Evolutionary conservation across 768 basidiomycete species (phyloP).

Genomic region (Pleurotus ostreatus): DNA sequence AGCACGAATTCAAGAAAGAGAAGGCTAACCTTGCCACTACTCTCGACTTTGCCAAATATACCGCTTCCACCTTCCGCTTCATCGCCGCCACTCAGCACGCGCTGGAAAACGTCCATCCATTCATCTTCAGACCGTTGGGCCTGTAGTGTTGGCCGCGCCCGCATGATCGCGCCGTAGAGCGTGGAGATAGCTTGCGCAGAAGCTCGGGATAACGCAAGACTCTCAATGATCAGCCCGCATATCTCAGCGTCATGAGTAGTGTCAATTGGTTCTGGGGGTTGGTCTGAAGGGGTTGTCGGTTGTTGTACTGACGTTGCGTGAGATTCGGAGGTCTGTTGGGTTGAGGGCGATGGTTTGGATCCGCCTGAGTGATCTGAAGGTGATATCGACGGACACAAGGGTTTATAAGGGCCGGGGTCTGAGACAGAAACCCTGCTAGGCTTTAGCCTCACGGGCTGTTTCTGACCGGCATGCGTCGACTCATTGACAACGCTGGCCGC

Average conservation of each 20-base stretch:
- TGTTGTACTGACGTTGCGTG: conserved; percentile 1
- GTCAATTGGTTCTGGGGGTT: conserved; percentile 1
- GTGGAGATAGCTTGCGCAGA: conserved; percentile 56
- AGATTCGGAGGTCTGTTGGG: not conserved
- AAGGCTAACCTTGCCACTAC: conserved; percentile 50
- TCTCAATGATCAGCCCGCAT: conserved; percentile 66
- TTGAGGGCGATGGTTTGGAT: not conserved
- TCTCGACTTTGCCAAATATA: conserved; percentile 71
- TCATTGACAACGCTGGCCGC: not conserved
- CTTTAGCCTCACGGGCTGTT: not conserved
- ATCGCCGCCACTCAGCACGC: conserved; percentile 43
- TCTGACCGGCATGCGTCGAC: not conserved
- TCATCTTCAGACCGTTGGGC: conserved; percentile 34
- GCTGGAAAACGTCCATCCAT: conserved; percentile 47
- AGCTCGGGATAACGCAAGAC: conserved; percentile 67
- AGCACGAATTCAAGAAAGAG: not conserved
- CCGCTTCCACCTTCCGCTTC: conserved; percentile 42
- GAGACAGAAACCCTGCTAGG: not conserved
- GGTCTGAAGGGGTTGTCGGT: conserved; percentile 4
- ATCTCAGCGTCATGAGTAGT: conserved; percentile 37
- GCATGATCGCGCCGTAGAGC: conserved; percentile 49
- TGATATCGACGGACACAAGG: not conserved
- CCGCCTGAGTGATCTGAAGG: not conserved
- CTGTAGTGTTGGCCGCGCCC: conserved; percentile 49
- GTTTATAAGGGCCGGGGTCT: not conserved